phyloP scores from a whole-genome alignment of 768 basidiomycete genomes.

The Pisolithus albus region DNA sequence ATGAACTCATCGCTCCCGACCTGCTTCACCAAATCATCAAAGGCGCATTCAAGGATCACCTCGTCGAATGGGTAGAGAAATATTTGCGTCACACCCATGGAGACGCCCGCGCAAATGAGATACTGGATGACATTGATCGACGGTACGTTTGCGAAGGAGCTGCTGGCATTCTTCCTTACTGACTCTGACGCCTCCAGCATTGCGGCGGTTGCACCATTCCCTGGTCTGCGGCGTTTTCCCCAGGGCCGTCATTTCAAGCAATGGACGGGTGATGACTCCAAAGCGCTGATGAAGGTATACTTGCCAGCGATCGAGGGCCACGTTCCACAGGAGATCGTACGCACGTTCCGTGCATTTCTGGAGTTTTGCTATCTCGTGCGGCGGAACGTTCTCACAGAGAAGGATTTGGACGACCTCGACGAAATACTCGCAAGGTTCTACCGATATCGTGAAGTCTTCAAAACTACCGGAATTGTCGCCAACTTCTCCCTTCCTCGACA shows the following conservation, averaged over 20 bases:
- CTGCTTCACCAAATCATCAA: conserved; percentile 29
- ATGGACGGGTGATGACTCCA: conserved; percentile 34
- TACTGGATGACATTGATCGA: conserved; percentile 27
- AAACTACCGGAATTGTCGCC: conserved; percentile 4
- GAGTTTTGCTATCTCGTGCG: conserved; percentile 30
- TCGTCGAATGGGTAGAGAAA: conserved; percentile 26
- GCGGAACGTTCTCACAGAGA: conserved; percentile 9
- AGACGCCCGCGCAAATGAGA: conserved; percentile 5
- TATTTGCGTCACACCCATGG: conserved; percentile 15
- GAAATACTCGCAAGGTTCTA: conserved; percentile 17
- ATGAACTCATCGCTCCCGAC: conserved; percentile 23
- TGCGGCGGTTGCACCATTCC: conserved; percentile 12
- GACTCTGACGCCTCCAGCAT: conserved; percentile 13
- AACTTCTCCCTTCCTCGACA: conserved; percentile 26
- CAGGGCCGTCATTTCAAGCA: no score
- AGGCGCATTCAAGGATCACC: conserved; percentile 31
- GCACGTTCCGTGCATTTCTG: conserved; percentile 13
- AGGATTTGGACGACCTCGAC: conserved; percentile 13
- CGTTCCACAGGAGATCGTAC: conserved; percentile 13
- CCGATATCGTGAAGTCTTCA: conserved; percentile 13
- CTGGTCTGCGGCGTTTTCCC: no score
- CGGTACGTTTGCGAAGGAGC: conserved; percentile 8
- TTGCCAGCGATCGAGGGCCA: conserved; percentile 22
- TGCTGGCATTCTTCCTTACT: not conserved
- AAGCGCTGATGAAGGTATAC: conserved; percentile 36